Percentiles rank a stretch among this genome's conserved stretches.
These are phyloP conservation scores for Voacanga thouarsii DNA, from an alignment of 257 asterid genomes.

Conservation along the genomic window DNA sequence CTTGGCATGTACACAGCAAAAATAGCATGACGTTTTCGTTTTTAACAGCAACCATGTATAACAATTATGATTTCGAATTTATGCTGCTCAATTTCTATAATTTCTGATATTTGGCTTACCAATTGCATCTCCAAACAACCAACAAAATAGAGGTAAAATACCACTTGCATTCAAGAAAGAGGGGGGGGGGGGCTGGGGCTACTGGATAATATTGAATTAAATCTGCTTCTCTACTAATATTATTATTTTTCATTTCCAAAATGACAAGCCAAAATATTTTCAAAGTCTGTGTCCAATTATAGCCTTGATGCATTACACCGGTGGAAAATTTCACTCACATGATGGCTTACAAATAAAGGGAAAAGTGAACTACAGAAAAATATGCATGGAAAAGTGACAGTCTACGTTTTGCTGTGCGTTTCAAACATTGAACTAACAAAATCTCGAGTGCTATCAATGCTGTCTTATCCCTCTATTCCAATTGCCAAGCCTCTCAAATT, in stretches of 20 bases:
- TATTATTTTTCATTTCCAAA: too few species aligned
- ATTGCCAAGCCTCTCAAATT: neutral
- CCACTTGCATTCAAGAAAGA: neutral
- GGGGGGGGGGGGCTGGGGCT: too few species aligned
- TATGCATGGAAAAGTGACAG: neutral
- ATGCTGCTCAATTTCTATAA: too few species aligned
- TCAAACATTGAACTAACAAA: neutral
- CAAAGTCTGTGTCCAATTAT: too few species aligned
- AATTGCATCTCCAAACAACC: neutral
- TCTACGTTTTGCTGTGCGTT: neutral
- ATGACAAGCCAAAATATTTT: too few species aligned
- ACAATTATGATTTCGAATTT: too few species aligned
- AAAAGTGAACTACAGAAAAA: constrained; percentile 2
- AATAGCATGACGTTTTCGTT: too few species aligned
- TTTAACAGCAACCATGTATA: too few species aligned
- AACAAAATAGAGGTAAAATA: too few species aligned
- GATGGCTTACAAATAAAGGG: neutral
- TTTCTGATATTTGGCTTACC: neutral
- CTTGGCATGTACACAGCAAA: too few species aligned
- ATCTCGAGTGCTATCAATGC: neutral
- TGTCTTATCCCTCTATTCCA: neutral
- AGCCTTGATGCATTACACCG: neutral
- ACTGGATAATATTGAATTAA: too few species aligned
- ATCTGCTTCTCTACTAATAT: too few species aligned
- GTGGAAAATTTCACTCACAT: neutral